These are phyloP conservation scores for Acacia pycnantha DNA, from an alignment of 331 rosid species.

Conservation along the genomic window DNA sequence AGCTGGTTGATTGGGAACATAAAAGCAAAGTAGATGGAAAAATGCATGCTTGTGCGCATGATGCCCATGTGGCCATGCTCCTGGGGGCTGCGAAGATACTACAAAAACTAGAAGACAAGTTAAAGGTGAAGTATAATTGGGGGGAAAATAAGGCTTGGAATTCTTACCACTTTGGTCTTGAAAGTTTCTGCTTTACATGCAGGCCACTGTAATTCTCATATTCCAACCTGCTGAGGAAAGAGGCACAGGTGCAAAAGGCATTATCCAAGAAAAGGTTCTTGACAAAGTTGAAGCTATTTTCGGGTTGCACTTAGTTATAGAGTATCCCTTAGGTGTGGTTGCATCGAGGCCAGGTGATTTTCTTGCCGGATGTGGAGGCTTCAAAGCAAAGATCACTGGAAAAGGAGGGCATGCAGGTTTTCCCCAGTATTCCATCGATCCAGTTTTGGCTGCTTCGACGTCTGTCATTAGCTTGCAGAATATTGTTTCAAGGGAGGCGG, in stretches of 20 bases:
- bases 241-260: slow-evolving; percentile 53
- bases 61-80: slow-evolving; percentile 68
- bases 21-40: slow-evolving; percentile 56
- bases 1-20: slow-evolving; percentile 58
- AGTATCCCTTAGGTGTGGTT: slow-evolving; percentile 44
- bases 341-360: slow-evolving; percentile 60
- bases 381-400: slow-evolving; percentile 65
- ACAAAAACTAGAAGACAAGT: slow-evolving; percentile 35
- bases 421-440: slow-evolving; percentile 61
- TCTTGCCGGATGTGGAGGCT: slow-evolving; percentile 80
- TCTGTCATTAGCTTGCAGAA: slow-evolving; percentile 59
- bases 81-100: slow-evolving; percentile 70
- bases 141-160: slow-evolving; percentile 3
- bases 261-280: slow-evolving; percentile 58
- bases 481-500: slow-evolving; percentile 62
- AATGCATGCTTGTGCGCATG: slow-evolving; percentile 78
- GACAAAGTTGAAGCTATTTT: slow-evolving; percentile 60
- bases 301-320: slow-evolving; percentile 45
- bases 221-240: slow-evolving; percentile 72
- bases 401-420: slow-evolving; percentile 64
- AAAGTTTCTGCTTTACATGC: slow-evolving; percentile 25
- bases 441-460: slow-evolving; percentile 58
- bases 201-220: slow-evolving; percentile 62
- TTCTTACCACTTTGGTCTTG: background rate
- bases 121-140: slow-evolving; percentile 35